Evolutionary conservation across 306 rosid species (phyloP).

Genomic region (Pterocarpus macrocarpus): DNA sequence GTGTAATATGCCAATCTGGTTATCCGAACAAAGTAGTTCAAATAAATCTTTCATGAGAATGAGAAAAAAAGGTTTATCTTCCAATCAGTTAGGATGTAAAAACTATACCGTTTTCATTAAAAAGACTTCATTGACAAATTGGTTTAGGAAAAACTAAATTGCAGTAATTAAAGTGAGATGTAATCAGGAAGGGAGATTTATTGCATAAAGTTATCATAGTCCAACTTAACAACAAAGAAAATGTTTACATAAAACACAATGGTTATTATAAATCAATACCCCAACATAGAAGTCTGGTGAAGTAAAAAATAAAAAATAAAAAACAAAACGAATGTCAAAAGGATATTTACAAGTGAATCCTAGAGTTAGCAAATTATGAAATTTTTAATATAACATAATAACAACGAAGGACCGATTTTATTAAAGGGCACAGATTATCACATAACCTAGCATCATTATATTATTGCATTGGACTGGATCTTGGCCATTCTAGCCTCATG

Average conservation of each 20-base stretch:
- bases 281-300: slow-evolving; percentile 31
- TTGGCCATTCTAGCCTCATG: not conserved
- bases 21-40: not conserved
- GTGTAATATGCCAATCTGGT: slow-evolving; percentile 1
- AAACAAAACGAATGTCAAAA: slow-evolving; percentile 34
- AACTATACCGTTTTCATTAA: not conserved
- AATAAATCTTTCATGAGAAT: not conserved
- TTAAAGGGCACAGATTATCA: too few species aligned
- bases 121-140: not conserved
- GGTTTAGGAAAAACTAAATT: not conserved
- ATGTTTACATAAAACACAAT: slow-evolving; percentile 17
- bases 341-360: too few species aligned
- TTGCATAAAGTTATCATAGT: too few species aligned
- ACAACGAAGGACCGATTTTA: too few species aligned
- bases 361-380: too few species aligned
- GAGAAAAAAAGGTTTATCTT: not conserved
- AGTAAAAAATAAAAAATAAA: too few species aligned
- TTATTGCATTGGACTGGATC: too few species aligned
- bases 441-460: too few species aligned
- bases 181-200: too few species aligned
- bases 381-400: too few species aligned
- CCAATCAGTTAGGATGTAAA: not conserved
- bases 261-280: slow-evolving; percentile 34
- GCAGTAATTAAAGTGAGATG: not conserved
- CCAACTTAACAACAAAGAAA: too few species aligned